These are phyloP conservation scores for Asterochloris erici DNA, from an alignment of 139 green algal species.

Conservation along the genomic window DNA sequence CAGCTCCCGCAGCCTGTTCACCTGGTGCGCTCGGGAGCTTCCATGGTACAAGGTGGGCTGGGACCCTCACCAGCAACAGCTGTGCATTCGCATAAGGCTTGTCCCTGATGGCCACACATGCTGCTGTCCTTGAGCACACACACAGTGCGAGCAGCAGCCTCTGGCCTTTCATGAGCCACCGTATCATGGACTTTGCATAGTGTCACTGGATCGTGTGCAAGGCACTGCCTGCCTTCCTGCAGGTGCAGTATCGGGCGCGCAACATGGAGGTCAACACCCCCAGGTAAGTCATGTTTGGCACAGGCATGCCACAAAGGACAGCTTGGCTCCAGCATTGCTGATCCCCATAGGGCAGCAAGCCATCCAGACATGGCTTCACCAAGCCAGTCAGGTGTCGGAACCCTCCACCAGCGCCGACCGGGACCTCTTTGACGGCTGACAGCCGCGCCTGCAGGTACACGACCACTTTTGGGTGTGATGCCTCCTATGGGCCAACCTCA, in stretches of 20 bases:
- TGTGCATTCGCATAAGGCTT: no score
- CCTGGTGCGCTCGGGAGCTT: constrained; percentile 7
- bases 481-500: neutral
- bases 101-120: no score
- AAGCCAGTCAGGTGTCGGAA: neutral
- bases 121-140: no score
- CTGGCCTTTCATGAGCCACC: no score
- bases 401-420: neutral
- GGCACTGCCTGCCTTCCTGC: no score
- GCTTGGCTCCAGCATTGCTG: neutral
- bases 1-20: constrained; percentile 1
- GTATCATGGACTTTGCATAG: no score
- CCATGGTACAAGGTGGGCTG: constrained; percentile 1
- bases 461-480: constrained; percentile 14
- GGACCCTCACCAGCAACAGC: no score
- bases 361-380: neutral
- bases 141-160: no score
- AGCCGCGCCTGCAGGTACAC: neutral
- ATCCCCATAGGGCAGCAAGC: neutral
- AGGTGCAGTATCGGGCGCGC: constrained; percentile 8
- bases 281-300: neutral
- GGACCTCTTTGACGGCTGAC: neutral
- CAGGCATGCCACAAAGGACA: neutral
- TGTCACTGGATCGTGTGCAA: no score
- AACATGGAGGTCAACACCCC: constrained; percentile 16